Percentiles rank a stretch among this genome's conserved stretches.
Conservation (phyloP, 257 asterid species). For the Rhazya stricta region DNA sequence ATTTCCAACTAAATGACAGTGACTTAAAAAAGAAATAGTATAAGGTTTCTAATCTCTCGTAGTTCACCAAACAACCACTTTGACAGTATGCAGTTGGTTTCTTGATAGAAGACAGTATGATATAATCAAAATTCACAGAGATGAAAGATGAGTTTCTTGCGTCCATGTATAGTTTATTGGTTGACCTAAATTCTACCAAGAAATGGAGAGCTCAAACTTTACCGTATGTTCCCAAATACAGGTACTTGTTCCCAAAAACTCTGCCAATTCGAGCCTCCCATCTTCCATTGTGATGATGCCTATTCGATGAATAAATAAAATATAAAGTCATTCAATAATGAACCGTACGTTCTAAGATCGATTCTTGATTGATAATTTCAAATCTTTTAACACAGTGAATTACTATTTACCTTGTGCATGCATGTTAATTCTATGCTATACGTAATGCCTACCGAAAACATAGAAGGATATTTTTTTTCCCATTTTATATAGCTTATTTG, state of each 20-base stretch:
- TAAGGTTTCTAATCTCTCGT: neutral
- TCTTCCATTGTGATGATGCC: constrained; percentile 89
- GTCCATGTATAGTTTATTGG: neutral
- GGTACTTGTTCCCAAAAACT: constrained; percentile 79
- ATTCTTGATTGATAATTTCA: neutral
- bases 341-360: too few species aligned
- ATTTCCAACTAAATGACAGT: constrained; percentile 27
- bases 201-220: constrained; percentile 8
- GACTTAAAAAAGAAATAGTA: constrained; percentile 1
- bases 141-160: neutral
- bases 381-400: too few species aligned
- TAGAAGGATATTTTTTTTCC: too few species aligned
- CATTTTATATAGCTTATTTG: too few species aligned
- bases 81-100: neutral
- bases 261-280: constrained; percentile 92
- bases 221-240: constrained; percentile 84
- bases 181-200: neutral
- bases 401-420: too few species aligned
- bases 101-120: constrained; percentile 7
- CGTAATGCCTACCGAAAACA: too few species aligned
- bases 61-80: constrained; percentile 25
- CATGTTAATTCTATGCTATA: too few species aligned
- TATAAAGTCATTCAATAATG: too few species aligned
- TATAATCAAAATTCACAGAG: neutral
- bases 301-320: too few species aligned